Conservation (phyloP, 805 yeast species). For the Ogataea populi-albae region DNA sequence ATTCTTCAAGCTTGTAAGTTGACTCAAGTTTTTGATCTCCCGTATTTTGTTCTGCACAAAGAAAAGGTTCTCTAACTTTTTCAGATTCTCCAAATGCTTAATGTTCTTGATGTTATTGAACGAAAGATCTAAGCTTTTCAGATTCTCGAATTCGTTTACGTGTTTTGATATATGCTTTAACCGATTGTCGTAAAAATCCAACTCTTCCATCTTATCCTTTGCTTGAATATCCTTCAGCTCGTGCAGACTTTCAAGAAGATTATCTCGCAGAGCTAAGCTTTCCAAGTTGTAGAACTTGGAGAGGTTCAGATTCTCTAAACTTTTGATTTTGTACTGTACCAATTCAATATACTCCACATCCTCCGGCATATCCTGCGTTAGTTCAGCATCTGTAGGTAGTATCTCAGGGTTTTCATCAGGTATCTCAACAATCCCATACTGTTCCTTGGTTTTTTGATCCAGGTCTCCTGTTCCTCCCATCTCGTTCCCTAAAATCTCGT, state of each 20-base stretch:
- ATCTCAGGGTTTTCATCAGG: constrained; percentile 47
- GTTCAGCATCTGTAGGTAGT: constrained; percentile 66
- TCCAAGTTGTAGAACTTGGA: constrained; percentile 55
- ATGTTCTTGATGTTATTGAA: constrained; percentile 87
- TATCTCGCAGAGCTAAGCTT: constrained; percentile 74
- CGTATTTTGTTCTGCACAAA: constrained; percentile 86
- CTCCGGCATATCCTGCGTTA: constrained; percentile 53
- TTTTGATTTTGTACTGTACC: constrained; percentile 64
- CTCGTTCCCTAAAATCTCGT: too few species aligned
- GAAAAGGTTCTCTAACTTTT: constrained; percentile 63
- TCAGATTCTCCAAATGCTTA: constrained; percentile 67
- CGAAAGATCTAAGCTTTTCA: constrained; percentile 72
- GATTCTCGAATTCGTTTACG: constrained; percentile 53
- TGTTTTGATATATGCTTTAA: constrained; percentile 80
- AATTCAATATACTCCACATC: constrained; percentile 62
- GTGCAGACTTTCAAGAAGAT: constrained; percentile 69
- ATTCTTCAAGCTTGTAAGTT: constrained; percentile 54
- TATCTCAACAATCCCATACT: constrained; percentile 30
- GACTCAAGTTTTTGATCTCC: constrained; percentile 64
- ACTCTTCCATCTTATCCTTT: constrained; percentile 57
- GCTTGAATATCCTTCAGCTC: constrained; percentile 59
- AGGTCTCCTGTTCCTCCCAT: constrained; percentile 4
- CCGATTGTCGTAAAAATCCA: constrained; percentile 90
- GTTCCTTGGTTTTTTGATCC: constrained; percentile 19
- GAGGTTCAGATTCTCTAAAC: constrained; percentile 60